A percentile compares a stretch with the other conserved stretches of the same genome.
These are phyloP conservation scores for Phytophthora pinifolia DNA, from an alignment of 352 stramenopile genomes.

Conservation along the genomic window DNA sequence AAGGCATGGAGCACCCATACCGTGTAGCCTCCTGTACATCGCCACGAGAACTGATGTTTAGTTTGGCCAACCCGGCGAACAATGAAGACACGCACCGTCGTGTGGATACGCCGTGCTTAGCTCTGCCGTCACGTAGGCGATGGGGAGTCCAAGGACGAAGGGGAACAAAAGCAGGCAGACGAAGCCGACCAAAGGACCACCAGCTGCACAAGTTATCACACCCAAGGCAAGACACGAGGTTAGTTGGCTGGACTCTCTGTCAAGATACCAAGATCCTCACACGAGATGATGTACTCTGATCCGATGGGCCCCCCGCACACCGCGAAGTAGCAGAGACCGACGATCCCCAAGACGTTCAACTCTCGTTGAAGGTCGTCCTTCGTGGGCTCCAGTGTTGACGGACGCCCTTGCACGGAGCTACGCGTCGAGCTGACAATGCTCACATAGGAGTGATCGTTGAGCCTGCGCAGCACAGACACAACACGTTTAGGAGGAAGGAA, in stretches of 20 bases:
- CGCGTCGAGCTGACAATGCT: conserved; percentile 30
- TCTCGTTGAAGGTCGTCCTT: conserved; percentile 41
- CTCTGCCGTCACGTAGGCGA: conserved; percentile 92
- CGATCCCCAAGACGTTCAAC: conserved; percentile 40
- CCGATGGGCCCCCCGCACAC: conserved; percentile 39
- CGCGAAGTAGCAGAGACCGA: conserved; percentile 48
- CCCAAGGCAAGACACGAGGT: background rate
- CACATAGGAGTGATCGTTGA: conserved; percentile 29
- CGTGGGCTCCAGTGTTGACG: conserved; percentile 22
- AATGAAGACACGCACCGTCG: conserved; percentile 28
- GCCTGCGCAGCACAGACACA: background rate
- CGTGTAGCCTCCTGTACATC: conserved; percentile 69
- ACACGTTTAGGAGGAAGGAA: too few species aligned
- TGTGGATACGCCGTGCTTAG: conserved; percentile 90
- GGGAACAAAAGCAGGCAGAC: conserved; percentile 87
- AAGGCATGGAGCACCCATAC: conserved; percentile 92
- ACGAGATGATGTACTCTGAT: conserved; percentile 43
- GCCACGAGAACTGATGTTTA: conserved; percentile 4
- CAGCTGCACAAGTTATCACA: conserved; percentile 17
- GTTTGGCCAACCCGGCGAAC: too few species aligned
- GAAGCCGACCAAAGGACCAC: conserved; percentile 73
- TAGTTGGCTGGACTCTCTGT: background rate
- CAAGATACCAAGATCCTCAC: conserved; percentile 19
- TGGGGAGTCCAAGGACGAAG: conserved; percentile 89
- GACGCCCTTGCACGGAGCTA: conserved; percentile 16